Evolutionary conservation across 352 stramenopile species (phyloP).

Genomic region (Chrysophaeum taylorii): DNA sequence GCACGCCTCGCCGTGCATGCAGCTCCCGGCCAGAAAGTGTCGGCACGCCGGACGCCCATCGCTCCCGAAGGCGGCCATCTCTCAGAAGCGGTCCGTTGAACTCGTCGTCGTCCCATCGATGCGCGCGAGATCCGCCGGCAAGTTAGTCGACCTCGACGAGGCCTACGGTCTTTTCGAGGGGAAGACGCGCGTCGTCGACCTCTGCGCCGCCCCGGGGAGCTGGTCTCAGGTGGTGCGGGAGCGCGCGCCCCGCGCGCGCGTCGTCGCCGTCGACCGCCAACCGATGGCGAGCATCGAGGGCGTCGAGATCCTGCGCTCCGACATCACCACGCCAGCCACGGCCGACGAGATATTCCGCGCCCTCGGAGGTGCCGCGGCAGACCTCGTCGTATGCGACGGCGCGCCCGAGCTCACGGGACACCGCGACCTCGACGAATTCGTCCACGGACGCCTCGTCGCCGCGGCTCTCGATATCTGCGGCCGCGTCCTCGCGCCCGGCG

Average conservation of each 20-base stretch:
- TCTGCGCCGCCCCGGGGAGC: conserved; percentile 93
- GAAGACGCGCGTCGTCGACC: conserved; percentile 84
- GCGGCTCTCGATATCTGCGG: conserved; percentile 95
- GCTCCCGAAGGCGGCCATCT: no score
- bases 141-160: conserved; percentile 96
- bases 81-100: no score
- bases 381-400: conserved; percentile 96
- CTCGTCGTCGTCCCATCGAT: no score
- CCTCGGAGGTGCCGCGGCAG: conserved; percentile 79
- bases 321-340: conserved; percentile 91
- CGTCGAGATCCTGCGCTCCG: conserved; percentile 86
- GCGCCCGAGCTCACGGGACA: conserved; percentile 98
- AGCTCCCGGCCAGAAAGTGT: no score
- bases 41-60: no score
- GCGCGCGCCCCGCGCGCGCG: conserved; percentile 55
- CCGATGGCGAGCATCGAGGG: conserved; percentile 94
- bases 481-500: conserved; percentile 76
- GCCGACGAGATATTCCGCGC: conserved; percentile 83
- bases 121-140: conserved; percentile 93
- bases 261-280: conserved; percentile 96
- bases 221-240: conserved; percentile 93
- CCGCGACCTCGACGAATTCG: conserved; percentile 96
- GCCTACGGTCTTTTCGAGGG: conserved; percentile 85
- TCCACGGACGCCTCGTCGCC: conserved; percentile 80
- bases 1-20: no score